Percentiles rank a stretch among this genome's conserved stretches.
These are phyloP conservation scores for Gillenia trifoliata DNA, from an alignment of 306 rosid genomes.

Conservation along the genomic window DNA sequence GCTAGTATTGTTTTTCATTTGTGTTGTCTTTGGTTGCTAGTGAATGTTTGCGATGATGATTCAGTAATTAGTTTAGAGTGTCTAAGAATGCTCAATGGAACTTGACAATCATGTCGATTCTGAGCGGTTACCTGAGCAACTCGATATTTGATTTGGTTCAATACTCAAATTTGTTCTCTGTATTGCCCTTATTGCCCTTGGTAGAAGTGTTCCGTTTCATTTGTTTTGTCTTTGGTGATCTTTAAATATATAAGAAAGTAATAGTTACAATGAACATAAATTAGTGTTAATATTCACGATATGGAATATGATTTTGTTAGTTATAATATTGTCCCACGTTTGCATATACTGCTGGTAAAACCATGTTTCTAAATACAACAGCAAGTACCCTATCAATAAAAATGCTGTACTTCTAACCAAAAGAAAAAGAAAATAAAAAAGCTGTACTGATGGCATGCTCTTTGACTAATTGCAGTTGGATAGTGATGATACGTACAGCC, in stretches of 20 bases:
- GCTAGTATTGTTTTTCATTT: background rate
- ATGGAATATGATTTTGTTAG: background rate
- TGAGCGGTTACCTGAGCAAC: slow-evolving; percentile 59
- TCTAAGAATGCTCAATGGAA: slow-evolving; percentile 26
- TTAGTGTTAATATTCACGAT: background rate
- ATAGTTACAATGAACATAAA: background rate
- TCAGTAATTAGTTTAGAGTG: slow-evolving; percentile 28
- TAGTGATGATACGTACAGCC: slow-evolving; percentile 29
- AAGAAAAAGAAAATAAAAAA: background rate
- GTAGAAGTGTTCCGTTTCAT: background rate
- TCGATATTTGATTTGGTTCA: background rate
- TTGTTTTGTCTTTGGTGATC: background rate
- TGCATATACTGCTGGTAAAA: background rate
- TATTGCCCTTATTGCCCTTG: background rate
- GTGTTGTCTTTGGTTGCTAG: background rate
- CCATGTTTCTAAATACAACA: background rate
- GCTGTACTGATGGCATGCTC: background rate
- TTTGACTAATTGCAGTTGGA: slow-evolving; percentile 44
- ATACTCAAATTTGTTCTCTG: background rate
- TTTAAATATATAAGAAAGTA: background rate
- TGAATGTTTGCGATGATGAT: slow-evolving; percentile 42
- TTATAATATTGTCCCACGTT: too few relatives aligned
- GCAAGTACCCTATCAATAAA: background rate
- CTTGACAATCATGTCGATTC: slow-evolving; percentile 31
- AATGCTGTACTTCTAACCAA: background rate